These are phyloP conservation scores for Eucalyptus caleyi DNA, from an alignment of 345 rosid species.

Conservation along the genomic window DNA sequence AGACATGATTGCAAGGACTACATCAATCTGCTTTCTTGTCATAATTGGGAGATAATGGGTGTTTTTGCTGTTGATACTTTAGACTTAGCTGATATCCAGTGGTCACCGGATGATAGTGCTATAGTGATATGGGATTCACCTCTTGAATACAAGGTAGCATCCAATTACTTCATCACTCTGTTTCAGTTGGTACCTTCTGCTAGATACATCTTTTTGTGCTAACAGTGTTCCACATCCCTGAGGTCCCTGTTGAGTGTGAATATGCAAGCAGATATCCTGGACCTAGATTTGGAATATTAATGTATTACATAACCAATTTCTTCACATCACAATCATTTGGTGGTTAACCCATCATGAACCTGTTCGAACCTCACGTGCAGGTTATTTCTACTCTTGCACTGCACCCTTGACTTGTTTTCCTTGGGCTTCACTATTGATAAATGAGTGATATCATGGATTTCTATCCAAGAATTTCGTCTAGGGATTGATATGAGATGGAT, in stretches of 20 bases:
- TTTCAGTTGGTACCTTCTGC: neutral
- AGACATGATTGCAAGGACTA: constrained; percentile 94
- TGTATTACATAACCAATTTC: neutral
- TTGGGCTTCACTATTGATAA: neutral
- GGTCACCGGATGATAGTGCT: constrained; percentile 94
- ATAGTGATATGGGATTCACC: constrained; percentile 85
- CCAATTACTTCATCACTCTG: neutral
- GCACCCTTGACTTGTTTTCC: neutral
- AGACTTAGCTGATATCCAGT: constrained; percentile 89
- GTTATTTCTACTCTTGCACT: neutral
- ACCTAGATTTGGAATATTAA: neutral
- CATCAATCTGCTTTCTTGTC: constrained; percentile 76
- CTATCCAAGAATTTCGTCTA: neutral
- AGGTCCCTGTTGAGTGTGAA: neutral
- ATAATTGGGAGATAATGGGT: constrained; percentile 96
- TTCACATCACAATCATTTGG: neutral
- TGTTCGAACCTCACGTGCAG: neutral
- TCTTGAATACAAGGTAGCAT: constrained; percentile 71
- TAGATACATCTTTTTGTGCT: neutral
- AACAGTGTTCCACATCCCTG: neutral
- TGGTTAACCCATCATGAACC: neutral
- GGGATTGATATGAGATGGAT: neutral
- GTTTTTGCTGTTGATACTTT: constrained; percentile 71
- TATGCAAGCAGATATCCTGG: neutral
- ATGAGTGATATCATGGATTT: neutral